Conservation (phyloP, 139 green algal genomes). For the Chlamydomonas schloesseri region DNA sequence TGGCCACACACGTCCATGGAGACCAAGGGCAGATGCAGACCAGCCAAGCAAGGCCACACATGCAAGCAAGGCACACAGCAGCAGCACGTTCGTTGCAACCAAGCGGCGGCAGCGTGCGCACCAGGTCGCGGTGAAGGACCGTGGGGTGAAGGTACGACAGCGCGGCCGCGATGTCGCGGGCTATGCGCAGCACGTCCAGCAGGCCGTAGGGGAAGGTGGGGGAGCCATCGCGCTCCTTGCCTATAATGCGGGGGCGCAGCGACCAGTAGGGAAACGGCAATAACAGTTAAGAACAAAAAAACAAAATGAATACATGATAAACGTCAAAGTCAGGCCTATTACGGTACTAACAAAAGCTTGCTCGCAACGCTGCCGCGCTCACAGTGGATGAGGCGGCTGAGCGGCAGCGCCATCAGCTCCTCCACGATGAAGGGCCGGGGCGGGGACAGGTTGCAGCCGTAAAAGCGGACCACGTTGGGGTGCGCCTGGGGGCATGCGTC, state of each 20-base stretch:
- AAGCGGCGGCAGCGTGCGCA: too few species aligned
- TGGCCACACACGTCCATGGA: too few species aligned
- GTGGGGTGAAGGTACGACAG: slow-evolving; percentile 49
- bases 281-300: slow-evolving; percentile 28
- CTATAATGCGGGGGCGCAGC: background rate
- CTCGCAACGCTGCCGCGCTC: background rate
- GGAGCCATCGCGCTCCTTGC: background rate
- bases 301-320: background rate
- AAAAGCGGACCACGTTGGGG: slow-evolving; percentile 69
- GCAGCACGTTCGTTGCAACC: too few species aligned
- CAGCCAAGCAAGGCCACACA: too few species aligned
- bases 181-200: background rate
- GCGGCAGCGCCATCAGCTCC: slow-evolving; percentile 50
- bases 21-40: too few species aligned
- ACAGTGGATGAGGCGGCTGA: background rate
- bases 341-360: too few species aligned
- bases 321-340: too few species aligned
- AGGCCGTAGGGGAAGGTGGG: background rate
- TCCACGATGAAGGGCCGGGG: slow-evolving; percentile 57
- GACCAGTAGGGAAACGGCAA: too few species aligned
- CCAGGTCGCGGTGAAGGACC: slow-evolving; percentile 47
- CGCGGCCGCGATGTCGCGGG: slow-evolving; percentile 58
- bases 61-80: too few species aligned
- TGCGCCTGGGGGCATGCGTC: slow-evolving; percentile 52
- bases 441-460: slow-evolving; percentile 48